Conservation (phyloP, 768 basidiomycete genomes). For the Suillus placidus region DNA sequence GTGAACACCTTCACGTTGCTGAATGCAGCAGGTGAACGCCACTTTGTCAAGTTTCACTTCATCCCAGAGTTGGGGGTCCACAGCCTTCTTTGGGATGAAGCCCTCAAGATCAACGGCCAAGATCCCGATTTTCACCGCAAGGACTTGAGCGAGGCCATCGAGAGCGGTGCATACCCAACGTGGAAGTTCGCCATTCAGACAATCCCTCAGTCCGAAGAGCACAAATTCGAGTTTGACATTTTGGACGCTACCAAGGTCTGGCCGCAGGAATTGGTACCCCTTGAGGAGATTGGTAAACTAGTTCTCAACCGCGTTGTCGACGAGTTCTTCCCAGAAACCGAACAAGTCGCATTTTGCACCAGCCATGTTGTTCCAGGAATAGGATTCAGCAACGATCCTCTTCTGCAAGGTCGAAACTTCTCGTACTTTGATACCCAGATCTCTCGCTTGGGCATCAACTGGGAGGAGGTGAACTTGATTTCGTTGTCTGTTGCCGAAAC, state of each 20-base stretch:
- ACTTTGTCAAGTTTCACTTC: conserved; percentile 91
- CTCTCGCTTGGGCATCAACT: conserved; percentile 79
- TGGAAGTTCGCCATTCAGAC: conserved; percentile 74
- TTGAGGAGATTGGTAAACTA: conserved; percentile 78
- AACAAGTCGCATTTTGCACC: conserved; percentile 91
- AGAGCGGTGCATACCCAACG: conserved; percentile 66
- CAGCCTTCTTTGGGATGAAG: conserved; percentile 88
- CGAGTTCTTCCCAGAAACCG: conserved; percentile 85
- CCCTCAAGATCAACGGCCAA: conserved; percentile 78
- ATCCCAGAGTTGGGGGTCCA: conserved; percentile 82
- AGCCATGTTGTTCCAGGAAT: conserved; percentile 60
- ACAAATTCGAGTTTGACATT: conserved; percentile 86
- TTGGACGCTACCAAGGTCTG: conserved; percentile 87
- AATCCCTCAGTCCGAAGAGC: conserved; percentile 70
- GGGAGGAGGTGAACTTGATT: conserved; percentile 53
- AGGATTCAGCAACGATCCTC: conserved; percentile 74
- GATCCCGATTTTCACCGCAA: conserved; percentile 93
- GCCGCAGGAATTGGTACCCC: conserved; percentile 80
- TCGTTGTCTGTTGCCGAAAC: too few relatives aligned
- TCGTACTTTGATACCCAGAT: conserved; percentile 88
- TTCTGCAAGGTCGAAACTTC: conserved; percentile 86
- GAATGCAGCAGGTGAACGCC: conserved; percentile 64
- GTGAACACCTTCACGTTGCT: conserved; percentile 84
- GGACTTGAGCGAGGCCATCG: conserved; percentile 83
- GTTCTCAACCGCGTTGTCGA: conserved; percentile 63